These are phyloP conservation scores for Lactarius deliciosus DNA, from an alignment of 768 basidiomycete genomes.

Conservation along the genomic window DNA sequence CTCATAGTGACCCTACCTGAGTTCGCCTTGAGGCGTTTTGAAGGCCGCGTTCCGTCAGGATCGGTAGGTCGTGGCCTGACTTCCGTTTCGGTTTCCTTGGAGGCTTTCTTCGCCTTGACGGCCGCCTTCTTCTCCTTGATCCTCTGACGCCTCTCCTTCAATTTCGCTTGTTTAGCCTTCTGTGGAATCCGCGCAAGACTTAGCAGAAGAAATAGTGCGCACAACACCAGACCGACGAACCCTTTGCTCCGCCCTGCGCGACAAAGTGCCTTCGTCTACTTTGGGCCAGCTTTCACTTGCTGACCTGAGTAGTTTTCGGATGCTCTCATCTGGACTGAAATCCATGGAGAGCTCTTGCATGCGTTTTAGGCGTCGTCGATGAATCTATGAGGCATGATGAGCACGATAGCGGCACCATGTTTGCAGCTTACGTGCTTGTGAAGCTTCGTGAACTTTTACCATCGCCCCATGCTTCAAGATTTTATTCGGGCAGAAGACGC, in stretches of 20 bases:
- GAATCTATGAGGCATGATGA: constrained; percentile 46
- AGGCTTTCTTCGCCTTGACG: constrained; percentile 30
- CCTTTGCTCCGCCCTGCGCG: constrained; percentile 64
- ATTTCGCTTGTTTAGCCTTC: constrained; percentile 47
- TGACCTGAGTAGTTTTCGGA: constrained; percentile 41
- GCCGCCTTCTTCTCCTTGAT: constrained; percentile 47
- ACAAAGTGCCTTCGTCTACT: constrained; percentile 34
- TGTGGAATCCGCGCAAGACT: constrained; percentile 31
- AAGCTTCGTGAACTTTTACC: constrained; percentile 56
- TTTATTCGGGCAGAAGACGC: constrained; percentile 72
- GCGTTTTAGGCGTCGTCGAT: constrained; percentile 57
- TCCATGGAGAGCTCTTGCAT: constrained; percentile 45
- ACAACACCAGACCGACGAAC: constrained; percentile 39
- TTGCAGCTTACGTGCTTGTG: constrained; percentile 53
- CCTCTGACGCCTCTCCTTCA: constrained; percentile 50
- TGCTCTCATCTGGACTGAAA: constrained; percentile 46
- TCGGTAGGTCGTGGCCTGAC: background rate
- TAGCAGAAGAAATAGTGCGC: background rate
- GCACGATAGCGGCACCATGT: constrained; percentile 11
- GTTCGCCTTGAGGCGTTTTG: constrained; percentile 6
- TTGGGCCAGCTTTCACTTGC: constrained; percentile 13
- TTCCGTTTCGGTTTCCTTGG: constrained; percentile 3
- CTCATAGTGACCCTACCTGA: background rate
- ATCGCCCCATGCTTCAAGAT: constrained; percentile 59
- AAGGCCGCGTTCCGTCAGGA: background rate